phyloP scores from a whole-genome alignment of 768 basidiomycete genomes.

The Lactarius hatsudake region DNA sequence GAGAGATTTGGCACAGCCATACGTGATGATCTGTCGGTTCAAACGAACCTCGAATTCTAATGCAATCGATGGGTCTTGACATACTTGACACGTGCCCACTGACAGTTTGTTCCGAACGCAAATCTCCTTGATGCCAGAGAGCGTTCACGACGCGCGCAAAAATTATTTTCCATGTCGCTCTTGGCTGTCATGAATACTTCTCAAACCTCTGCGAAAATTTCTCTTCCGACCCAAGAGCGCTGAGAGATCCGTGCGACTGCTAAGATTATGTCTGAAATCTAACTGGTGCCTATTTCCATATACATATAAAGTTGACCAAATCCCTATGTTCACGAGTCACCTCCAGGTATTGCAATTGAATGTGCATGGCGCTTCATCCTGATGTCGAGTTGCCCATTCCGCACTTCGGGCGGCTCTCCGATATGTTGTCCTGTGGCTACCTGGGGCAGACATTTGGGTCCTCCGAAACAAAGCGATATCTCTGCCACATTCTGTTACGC shows the following conservation, averaged over 20 bases:
- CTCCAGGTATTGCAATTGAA: not conserved
- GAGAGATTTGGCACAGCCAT: not conserved
- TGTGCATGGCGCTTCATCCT: slow-evolving; percentile 2
- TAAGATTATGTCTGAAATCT: not conserved
- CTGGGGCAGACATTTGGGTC: slow-evolving; percentile 19
- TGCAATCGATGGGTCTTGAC: not conserved
- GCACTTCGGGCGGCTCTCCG: slow-evolving; percentile 8
- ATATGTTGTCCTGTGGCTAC: slow-evolving; percentile 13
- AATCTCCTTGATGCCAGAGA: not conserved
- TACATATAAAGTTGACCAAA: slow-evolving; percentile 4
- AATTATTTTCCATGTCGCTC: slow-evolving; percentile 1
- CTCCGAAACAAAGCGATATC: slow-evolving; percentile 2
- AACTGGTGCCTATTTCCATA: not conserved
- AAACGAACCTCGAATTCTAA: not conserved
- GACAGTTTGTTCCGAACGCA: not conserved
- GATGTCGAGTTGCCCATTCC: not conserved
- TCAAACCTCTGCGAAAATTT: not conserved
- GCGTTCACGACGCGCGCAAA: not conserved
- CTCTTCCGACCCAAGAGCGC: too few species aligned
- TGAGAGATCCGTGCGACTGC: not conserved
- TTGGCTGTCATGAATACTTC: not conserved
- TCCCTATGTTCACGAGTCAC: too few species aligned
- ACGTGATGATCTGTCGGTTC: not conserved
- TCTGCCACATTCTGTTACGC: slow-evolving; percentile 14
- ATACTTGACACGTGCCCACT: not conserved